These are phyloP conservation scores for Selaginella tamariscina DNA, from an alignment of 75 land plant species.

Conservation along the genomic window DNA sequence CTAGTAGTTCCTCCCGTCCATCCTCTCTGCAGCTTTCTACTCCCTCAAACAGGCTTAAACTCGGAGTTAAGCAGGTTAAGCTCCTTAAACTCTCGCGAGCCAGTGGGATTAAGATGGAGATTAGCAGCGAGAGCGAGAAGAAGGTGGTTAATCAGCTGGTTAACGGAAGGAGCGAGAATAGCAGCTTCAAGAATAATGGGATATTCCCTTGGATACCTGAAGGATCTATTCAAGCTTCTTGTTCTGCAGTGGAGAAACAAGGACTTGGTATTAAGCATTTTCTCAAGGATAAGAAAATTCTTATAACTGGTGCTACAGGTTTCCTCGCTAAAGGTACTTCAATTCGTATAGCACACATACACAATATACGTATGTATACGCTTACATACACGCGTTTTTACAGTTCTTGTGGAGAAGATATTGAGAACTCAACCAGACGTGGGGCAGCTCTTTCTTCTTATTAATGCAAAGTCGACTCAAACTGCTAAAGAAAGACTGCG, in stretches of 20 bases:
- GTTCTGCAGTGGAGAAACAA: neutral
- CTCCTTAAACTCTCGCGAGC: no score
- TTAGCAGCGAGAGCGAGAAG: no score
- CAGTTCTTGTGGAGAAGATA: constrained; percentile 88
- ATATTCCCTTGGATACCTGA: neutral
- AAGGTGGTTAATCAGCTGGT: no score
- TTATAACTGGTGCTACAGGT: constrained; percentile 69
- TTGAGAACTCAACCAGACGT: constrained; percentile 64
- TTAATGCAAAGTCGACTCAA: constrained; percentile 48
- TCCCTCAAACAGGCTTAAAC: no score
- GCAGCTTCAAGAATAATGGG: no score
- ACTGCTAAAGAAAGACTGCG: constrained; percentile 48
- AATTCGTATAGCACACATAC: neutral
- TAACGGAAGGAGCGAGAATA: no score
- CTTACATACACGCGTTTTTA: neutral
- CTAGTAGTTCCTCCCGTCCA: no score
- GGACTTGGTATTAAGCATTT: constrained; percentile 30
- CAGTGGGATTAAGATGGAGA: no score
- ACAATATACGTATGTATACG: neutral
- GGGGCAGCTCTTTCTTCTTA: constrained; percentile 55
- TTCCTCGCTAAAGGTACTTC: constrained; percentile 57
- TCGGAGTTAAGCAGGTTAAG: no score
- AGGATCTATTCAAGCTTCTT: neutral
- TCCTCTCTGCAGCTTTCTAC: no score
- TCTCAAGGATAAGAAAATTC: constrained; percentile 40